Evolutionary conservation across 1,284 basidiomycete genomes (phyloP).

Genomic region (Melampsora americana): DNA sequence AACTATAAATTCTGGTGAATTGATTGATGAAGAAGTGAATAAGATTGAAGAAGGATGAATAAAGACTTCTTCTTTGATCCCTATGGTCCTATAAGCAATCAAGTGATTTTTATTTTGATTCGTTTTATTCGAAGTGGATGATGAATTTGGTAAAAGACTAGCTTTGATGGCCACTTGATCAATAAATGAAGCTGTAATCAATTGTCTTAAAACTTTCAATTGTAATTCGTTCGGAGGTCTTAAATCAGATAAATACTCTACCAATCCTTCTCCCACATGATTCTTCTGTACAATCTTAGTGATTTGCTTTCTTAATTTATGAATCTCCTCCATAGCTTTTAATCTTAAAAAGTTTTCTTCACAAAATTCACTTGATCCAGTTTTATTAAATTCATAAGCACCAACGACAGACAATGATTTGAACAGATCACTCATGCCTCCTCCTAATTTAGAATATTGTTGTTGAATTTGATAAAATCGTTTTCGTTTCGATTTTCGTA

Average conservation of each 20-base stretch:
- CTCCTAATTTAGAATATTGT: constrained; percentile 76
- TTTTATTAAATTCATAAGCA: constrained; percentile 79
- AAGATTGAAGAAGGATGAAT: constrained; percentile 86
- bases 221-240: constrained; percentile 55
- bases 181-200: constrained; percentile 84
- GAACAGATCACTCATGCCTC: constrained; percentile 82
- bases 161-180: constrained; percentile 93
- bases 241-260: constrained; percentile 45
- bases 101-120: constrained; percentile 73
- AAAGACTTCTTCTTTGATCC: constrained; percentile 79
- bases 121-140: constrained; percentile 60
- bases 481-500: constrained; percentile 55
- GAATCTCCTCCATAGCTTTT: constrained; percentile 98
- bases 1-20: constrained; percentile 81
- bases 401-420: constrained; percentile 85
- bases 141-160: constrained; percentile 63
- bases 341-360: constrained; percentile 68
- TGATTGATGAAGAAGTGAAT: constrained; percentile 58
- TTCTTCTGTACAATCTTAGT: constrained; percentile 72
- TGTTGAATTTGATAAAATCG: constrained; percentile 53
- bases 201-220: constrained; percentile 85
- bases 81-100: constrained; percentile 79
- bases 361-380: constrained; percentile 66
- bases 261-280: constrained; percentile 59
- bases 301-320: constrained; percentile 89